Base-by-base conservation (phyloP, 1,284 basidiomycete genomes). In the Papiliotrema laurentii region DNA sequence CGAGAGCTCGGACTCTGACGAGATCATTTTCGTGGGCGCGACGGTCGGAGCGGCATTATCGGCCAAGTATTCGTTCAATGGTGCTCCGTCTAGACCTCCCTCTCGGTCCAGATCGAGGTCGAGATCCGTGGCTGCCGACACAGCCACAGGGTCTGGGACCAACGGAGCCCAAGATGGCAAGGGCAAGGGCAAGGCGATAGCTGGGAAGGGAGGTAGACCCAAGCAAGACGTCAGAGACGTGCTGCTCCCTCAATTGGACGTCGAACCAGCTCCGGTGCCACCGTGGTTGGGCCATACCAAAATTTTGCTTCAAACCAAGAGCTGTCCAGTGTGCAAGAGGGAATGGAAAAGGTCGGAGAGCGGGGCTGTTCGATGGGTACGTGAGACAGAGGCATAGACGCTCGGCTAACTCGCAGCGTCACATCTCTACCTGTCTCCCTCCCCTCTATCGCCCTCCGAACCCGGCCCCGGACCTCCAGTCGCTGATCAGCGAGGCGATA, bases 361-460 rank as follows among this genome's bases (percentile, higher is more conserved):
- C 21, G 69, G 69, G 5, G 52, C 58, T 5, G 56, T 58, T 1
- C 50, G 63, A 57, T 71, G 69, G 69, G 69, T 70, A 37, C 45
- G 68, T 59, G n/a, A 18, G 14, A 47, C 28, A 19, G 22, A 18
- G n/a, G 27, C 10, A 11, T 13, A 33, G 35, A 14, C 10, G 13
- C n/a, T 28, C 10, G 25, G 25, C 31, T 46, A 41, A 41, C 16
- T 34, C 38, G 43, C 21, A 71, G 69, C 40, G 58, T 33, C 69
- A 71, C 44, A 64, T 68, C 16, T 64, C 68, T 3, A 62, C 53
- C 2, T 71, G 69, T 43, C 44, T 65, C 5, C 64, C 69, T 24
- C 64, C 66, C 2, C 54, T 63, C 2, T 69, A 56, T 45, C 57
- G 64, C 21, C 64, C 66, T 10, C 69, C 69, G 0, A 66, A 70